Evolutionary conservation across 768 basidiomycete genomes (phyloP).

Genomic region (Daedaleopsis nitida): DNA sequence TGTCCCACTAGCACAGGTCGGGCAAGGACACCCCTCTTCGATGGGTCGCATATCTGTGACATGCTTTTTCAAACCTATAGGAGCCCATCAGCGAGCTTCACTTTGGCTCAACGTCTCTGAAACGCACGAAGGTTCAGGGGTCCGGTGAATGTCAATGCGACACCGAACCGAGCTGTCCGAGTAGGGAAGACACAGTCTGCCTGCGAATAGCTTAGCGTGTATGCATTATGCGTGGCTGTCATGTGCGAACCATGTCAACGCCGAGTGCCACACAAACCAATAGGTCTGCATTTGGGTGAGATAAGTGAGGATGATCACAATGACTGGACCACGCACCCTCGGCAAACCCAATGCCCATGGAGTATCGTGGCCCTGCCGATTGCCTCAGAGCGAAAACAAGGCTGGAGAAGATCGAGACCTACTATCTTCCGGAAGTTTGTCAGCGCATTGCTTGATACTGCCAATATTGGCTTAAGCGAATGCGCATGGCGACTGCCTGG

Average conservation of each 20-base stretch:
- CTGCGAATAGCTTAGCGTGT: slow-evolving; percentile 36
- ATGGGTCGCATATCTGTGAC: slow-evolving; percentile 70
- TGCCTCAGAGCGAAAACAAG: background rate
- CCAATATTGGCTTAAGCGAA: background rate
- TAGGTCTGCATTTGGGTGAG: slow-evolving; percentile 53
- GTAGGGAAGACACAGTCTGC: slow-evolving; percentile 95
- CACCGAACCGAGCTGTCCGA: slow-evolving; percentile 87
- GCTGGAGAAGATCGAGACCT: slow-evolving; percentile 30
- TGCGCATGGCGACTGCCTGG: slow-evolving; percentile 15
- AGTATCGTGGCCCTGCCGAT: slow-evolving; percentile 76
- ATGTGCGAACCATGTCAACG: slow-evolving; percentile 75
- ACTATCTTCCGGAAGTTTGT: slow-evolving; percentile 78
- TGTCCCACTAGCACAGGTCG: slow-evolving; percentile 71
- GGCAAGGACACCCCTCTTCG: slow-evolving; percentile 80
- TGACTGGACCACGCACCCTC: slow-evolving; percentile 56
- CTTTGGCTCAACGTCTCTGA: background rate
- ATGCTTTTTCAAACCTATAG: slow-evolving; percentile 68
- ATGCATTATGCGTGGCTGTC: background rate
- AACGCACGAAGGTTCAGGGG: slow-evolving; percentile 79
- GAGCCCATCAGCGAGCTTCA: background rate
- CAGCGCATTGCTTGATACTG: slow-evolving; percentile 83
- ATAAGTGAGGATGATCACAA: background rate
- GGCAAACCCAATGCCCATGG: slow-evolving; percentile 92
- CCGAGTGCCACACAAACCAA: slow-evolving; percentile 91
- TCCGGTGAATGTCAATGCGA: slow-evolving; percentile 80